Conservation (phyloP, 2,329 filamentous ascomycete genomes). For the Trichoderma polysporum region DNA sequence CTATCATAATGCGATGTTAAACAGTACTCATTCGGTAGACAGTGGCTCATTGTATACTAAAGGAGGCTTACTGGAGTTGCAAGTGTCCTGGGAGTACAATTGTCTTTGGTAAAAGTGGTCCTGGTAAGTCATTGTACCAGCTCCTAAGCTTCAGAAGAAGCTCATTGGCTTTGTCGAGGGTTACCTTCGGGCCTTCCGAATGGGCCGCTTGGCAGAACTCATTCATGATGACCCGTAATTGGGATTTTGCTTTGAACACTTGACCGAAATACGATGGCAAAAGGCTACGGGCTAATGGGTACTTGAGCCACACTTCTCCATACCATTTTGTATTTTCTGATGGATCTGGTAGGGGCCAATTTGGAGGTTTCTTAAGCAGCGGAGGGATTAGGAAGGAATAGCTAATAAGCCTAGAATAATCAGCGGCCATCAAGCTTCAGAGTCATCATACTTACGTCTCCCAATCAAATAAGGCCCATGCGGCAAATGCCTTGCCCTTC, state of each 20-base stretch:
- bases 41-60: neutral
- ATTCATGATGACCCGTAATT: neutral
- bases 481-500: neutral
- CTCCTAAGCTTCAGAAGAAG: neutral
- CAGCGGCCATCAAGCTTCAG: neutral
- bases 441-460: neutral
- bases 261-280: neutral
- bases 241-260: neutral
- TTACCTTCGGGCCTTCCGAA: neutral
- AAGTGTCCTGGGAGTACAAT: neutral
- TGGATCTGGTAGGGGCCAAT: neutral
- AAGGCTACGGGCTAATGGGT: neutral
- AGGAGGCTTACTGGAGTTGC: neutral
- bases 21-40: neutral
- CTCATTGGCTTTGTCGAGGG: neutral
- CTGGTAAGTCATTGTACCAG: neutral
- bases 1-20: neutral
- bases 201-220: neutral
- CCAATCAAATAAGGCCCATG: constrained; percentile 19
- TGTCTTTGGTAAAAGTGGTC: neutral
- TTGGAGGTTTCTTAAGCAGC: constrained; percentile 1
- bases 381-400: neutral
- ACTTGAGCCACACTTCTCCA: constrained; percentile 12
- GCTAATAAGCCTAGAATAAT: neutral
- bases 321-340: neutral